These are phyloP conservation scores for Suillus cothurnatus DNA, from an alignment of 768 basidiomycete genomes.

Conservation along the genomic window DNA sequence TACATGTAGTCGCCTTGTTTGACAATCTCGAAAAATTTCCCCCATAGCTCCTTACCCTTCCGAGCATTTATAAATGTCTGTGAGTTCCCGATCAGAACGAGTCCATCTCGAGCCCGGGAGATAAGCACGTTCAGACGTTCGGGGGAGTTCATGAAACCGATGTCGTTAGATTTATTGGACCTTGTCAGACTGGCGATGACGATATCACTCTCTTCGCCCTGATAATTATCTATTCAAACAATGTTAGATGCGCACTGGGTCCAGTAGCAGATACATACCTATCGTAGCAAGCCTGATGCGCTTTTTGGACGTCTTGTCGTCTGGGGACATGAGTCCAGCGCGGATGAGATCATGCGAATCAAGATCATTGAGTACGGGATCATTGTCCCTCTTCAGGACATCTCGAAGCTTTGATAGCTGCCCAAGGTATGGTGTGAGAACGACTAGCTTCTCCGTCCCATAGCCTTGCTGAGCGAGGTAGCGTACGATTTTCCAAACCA, in stretches of 20 bases:
- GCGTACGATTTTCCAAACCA: conserved; percentile 66
- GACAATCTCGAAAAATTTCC: conserved; percentile 47
- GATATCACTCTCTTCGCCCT: conserved; percentile 75
- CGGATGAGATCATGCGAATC: conserved; percentile 59
- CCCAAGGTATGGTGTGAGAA: conserved; percentile 72
- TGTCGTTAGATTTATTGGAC: conserved; percentile 55
- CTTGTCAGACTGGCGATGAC: conserved; percentile 63
- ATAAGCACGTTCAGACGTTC: conserved; percentile 73
- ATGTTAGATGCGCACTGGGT: background rate
- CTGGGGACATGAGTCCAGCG: conserved; percentile 52
- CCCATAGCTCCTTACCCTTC: conserved; percentile 57
- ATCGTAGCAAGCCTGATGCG: conserved; percentile 64
- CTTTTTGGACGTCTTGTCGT: conserved; percentile 42
- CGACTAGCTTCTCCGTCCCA: conserved; percentile 56
- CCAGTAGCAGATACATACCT: conserved; percentile 39
- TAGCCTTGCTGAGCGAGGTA: conserved; percentile 74
- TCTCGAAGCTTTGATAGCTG: conserved; percentile 56
- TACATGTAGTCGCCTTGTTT: conserved; percentile 47
- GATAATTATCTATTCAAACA: conserved; percentile 61
- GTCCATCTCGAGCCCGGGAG: conserved; percentile 64
- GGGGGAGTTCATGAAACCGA: conserved; percentile 73
- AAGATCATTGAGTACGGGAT: conserved; percentile 65
- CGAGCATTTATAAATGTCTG: conserved; percentile 56
- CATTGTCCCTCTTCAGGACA: conserved; percentile 46
- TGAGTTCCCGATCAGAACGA: conserved; percentile 68